These are phyloP conservation scores for Amanita muscaria DNA, from an alignment of 768 basidiomycete species.

Conservation along the genomic window DNA sequence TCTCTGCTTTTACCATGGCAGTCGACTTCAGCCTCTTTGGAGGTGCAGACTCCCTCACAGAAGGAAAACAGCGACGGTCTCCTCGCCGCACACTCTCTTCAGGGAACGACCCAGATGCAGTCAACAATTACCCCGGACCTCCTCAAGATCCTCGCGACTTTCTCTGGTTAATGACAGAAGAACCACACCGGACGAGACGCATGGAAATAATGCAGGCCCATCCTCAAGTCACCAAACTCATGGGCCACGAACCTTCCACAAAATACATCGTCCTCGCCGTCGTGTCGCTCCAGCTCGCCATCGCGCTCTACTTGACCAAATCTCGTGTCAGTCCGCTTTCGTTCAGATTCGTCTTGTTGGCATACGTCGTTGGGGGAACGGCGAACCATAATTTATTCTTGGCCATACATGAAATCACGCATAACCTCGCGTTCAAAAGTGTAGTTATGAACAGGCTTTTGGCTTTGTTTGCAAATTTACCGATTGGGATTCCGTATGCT, in stretches of 20 bases:
- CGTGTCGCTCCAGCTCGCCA: slow-evolving; percentile 56
- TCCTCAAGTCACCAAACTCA: slow-evolving; percentile 91
- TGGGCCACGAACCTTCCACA: slow-evolving; percentile 91
- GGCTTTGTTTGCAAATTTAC: slow-evolving; percentile 86
- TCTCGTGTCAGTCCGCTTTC: slow-evolving; percentile 60
- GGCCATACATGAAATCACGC: slow-evolving; percentile 98
- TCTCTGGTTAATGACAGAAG: slow-evolving; percentile 96
- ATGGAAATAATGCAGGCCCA: slow-evolving; percentile 90
- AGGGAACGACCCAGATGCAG: slow-evolving; percentile 15
- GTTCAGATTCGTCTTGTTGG: slow-evolving; percentile 59
- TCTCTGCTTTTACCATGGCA: slow-evolving; percentile 4
- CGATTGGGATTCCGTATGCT: slow-evolving; percentile 92
- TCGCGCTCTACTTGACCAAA: slow-evolving; percentile 57
- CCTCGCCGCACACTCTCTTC: slow-evolving; percentile 38
- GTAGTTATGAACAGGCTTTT: slow-evolving; percentile 78
- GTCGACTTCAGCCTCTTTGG: slow-evolving; percentile 75
- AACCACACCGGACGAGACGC: slow-evolving; percentile 86
- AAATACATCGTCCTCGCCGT: slow-evolving; percentile 85
- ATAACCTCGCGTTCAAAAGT: slow-evolving; percentile 88
- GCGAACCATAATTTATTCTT: slow-evolving; percentile 97
- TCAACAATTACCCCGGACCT: slow-evolving; percentile 36
- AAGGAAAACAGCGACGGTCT: slow-evolving; percentile 44
- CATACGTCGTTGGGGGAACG: slow-evolving; percentile 87
- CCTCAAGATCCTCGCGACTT: slow-evolving; percentile 81
- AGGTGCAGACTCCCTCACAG: slow-evolving; percentile 68